Evolutionary conservation across 2,329 filamentous ascomycete species (phyloP).

Genomic region (Aspergillus costaricaensis): DNA sequence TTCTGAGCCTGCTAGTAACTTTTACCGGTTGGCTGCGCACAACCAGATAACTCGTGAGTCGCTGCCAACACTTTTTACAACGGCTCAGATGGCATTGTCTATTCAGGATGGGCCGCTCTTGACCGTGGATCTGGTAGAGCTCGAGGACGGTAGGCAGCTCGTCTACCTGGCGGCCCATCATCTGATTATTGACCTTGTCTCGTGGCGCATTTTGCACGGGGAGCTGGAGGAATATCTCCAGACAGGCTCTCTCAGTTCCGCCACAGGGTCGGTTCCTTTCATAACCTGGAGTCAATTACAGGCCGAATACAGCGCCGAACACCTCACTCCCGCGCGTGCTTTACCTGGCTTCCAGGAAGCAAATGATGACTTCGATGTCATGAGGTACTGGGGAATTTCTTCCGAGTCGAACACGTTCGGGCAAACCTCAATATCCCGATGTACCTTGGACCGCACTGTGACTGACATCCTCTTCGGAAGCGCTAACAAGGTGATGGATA

Average conservation of each 20-base stretch:
- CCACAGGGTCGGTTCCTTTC: not conserved
- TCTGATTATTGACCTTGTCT: constrained; percentile 20
- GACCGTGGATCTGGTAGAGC: not conserved
- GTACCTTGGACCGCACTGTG: not conserved
- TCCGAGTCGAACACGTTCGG: not conserved
- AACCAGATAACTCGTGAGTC: not conserved
- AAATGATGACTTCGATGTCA: not conserved
- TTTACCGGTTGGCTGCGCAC: not conserved
- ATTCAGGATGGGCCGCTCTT: constrained; percentile 4
- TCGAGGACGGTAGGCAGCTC: not conserved
- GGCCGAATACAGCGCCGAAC: too few relatives aligned
- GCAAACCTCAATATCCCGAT: not conserved
- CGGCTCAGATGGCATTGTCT: not conserved
- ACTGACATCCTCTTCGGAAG: not conserved
- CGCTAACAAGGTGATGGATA: constrained; percentile 2
- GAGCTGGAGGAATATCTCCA: constrained; percentile 18
- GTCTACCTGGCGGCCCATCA: not conserved
- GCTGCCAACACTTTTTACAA: not conserved
- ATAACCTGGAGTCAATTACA: not conserved
- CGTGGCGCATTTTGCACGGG: constrained; percentile 15
- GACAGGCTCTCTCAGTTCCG: not conserved
- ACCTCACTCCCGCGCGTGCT: not conserved
- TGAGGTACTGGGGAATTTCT: not conserved
- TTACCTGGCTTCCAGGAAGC: not conserved
- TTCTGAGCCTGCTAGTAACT: not conserved